Percentiles rank a stretch among this genome's conserved stretches.
phyloP scores from a whole-genome alignment of 495 filamentous ascomycete genomes.

The Penicillium psychrofluorescens region DNA sequence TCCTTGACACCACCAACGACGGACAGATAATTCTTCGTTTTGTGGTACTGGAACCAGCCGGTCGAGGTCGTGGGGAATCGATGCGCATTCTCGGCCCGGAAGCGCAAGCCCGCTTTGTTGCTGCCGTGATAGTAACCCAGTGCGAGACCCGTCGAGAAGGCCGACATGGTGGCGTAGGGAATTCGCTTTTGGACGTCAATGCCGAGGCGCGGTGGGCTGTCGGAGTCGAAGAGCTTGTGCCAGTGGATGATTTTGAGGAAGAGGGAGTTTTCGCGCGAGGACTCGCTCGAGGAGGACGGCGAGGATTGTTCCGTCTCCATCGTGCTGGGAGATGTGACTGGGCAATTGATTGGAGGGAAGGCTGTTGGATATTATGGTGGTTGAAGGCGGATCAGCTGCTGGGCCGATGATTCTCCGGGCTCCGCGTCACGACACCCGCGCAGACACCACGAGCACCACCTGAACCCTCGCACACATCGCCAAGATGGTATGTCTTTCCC shows the following conservation, averaged over 20 bases:
- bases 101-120: slow-evolving; percentile 65
- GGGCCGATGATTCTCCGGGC: slow-evolving; percentile 7
- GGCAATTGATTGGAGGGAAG: background rate
- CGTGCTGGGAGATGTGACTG: background rate
- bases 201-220: slow-evolving; percentile 50
- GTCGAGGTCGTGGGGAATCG: slow-evolving; percentile 70
- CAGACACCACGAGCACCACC: background rate
- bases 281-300: background rate
- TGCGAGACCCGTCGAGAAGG: slow-evolving; percentile 55
- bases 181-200: slow-evolving; percentile 59
- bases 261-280: slow-evolving; percentile 11
- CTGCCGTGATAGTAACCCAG: slow-evolving; percentile 70
- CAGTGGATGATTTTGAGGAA: slow-evolving; percentile 27
- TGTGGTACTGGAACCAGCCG: slow-evolving; percentile 97
- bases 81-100: slow-evolving; percentile 93
- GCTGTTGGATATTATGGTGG: background rate
- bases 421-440: background rate
- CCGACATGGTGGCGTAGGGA: slow-evolving; percentile 47
- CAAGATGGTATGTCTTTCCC: slow-evolving; percentile 11
- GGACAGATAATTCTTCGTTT: slow-evolving; percentile 87
- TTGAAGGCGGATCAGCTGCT: slow-evolving; percentile 1
- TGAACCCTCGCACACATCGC: background rate
- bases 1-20: slow-evolving; percentile 67
- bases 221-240: slow-evolving; percentile 39
- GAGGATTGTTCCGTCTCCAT: slow-evolving; percentile 3